phyloP scores from a whole-genome alignment of 2,329 filamentous ascomycete species.

The Arthrobotrys megalospora region DNA sequence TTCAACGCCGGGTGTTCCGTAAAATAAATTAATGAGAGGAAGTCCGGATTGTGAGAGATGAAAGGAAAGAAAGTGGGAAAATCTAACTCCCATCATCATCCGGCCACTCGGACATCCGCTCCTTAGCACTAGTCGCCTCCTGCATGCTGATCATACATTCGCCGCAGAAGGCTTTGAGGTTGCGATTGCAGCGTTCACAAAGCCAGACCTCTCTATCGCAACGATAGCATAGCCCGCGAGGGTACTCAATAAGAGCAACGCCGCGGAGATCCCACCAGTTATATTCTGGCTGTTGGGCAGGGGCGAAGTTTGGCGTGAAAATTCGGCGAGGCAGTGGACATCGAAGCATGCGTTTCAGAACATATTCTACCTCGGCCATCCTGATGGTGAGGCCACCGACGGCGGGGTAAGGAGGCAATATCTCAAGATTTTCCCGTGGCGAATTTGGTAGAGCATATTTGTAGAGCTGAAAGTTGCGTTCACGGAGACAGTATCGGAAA shows the following conservation, averaged over 20 bases:
- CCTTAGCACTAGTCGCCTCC: constrained; percentile 30
- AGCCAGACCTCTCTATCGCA: constrained; percentile 58
- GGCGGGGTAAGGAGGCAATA: constrained; percentile 31
- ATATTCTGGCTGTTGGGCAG: constrained; percentile 18
- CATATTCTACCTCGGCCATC: constrained; percentile 45
- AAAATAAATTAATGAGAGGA: neutral
- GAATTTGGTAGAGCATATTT: constrained; percentile 37
- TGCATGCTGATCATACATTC: constrained; percentile 47
- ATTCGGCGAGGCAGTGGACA: constrained; percentile 51
- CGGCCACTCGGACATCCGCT: neutral
- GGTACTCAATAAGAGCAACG: constrained; percentile 46
- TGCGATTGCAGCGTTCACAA: constrained; percentile 46
- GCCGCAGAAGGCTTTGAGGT: constrained; percentile 51
- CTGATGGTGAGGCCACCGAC: constrained; percentile 27
- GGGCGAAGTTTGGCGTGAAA: constrained; percentile 16
- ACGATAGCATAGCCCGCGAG: constrained; percentile 36
- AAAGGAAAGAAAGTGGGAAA: neutral
- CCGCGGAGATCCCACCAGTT: constrained; percentile 53
- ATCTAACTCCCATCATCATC: neutral
- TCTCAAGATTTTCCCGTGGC: constrained; percentile 25
- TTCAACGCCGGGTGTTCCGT: neutral
- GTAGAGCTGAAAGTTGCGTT: constrained; percentile 49
- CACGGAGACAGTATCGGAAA: constrained; percentile 50
- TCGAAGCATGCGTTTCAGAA: constrained; percentile 53
- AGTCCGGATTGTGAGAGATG: neutral